Evolutionary conservation across 1,139 yeast genomes (phyloP), one percentile per base, ranked within the genome.

Genomic region (Blastobotrys apis): DNA sequence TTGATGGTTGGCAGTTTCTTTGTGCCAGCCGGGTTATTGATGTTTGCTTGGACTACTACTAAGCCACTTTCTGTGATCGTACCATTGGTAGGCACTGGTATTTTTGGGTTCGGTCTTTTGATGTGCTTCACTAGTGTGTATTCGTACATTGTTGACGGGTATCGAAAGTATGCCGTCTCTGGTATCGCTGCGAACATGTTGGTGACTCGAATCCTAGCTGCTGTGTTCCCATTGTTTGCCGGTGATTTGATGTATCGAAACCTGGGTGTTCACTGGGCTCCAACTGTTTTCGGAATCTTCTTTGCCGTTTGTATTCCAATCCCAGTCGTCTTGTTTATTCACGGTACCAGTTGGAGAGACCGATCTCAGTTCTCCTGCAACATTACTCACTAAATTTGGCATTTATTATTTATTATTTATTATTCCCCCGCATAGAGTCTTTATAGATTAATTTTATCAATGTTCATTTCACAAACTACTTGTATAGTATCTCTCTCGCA

Each of bases 21-120:
- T 47, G 67, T 77, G 52, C 84, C 86, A 2, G 62, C 71, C 20
- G 78, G 84, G 0, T 67, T 81, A 30, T 77, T 81, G 65, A 74
- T 84, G 65, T 70, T 81, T 55, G 85, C 81, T 2, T 81, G 86
- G 84, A 76, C 85, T 0, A 39, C 50, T 8, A 94, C 94, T 68
- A 84, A 54, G 2, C 52, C 58, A 1, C 77, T 86, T 19, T 94
- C 84, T 61, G 86, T 94, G 92, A 79, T 84, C 67, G 85, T 80
- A 10, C 88, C 95, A 12, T 71, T 81, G 35, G 77, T 84, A 21
- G 79, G 84, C 0, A 76, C 80, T 27, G 66, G 72, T 4, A 71
- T 83, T 9, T 75, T 78, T 52, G 84, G 82, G 0, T 65, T 74
- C 51, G 83, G 84, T 1, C 66, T 74, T 47, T 73, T 77, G 52